These are phyloP conservation scores for Ambrosia artemisiifolia DNA, from an alignment of 129 eudicot genomes.

Conservation along the genomic window DNA sequence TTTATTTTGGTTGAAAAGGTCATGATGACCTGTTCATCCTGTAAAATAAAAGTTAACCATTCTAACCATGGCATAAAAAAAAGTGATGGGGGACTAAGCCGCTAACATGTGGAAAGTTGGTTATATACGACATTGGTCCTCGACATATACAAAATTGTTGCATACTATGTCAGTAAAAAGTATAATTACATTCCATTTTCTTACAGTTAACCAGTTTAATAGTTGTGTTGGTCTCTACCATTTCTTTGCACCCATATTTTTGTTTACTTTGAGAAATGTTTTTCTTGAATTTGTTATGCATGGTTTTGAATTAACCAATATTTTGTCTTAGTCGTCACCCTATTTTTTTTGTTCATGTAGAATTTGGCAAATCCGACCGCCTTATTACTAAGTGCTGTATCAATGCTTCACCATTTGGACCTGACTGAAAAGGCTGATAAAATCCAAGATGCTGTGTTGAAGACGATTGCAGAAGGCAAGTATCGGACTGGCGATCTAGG, in stretches of 20 bases:
- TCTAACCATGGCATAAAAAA: not conserved
- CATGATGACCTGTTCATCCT: not conserved
- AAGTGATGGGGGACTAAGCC: not conserved
- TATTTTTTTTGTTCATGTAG: slow-evolving; percentile 29
- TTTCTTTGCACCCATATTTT: not conserved
- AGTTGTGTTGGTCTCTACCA: not conserved
- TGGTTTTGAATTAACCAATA: not conserved
- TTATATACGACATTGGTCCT: not conserved
- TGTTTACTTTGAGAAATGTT: not conserved
- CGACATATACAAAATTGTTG: not conserved
- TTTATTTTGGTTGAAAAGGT: not conserved
- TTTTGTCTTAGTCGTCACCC: not conserved
- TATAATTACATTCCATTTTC: not conserved
- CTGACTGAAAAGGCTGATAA: slow-evolving; percentile 80
- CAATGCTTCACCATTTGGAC: slow-evolving; percentile 86
- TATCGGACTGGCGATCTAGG: slow-evolving; percentile 95
- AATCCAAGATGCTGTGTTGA: slow-evolving; percentile 77
- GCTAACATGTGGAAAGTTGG: not conserved
- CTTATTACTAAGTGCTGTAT: slow-evolving; percentile 79
- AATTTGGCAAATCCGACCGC: slow-evolving; percentile 99
- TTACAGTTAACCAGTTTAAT: not conserved
- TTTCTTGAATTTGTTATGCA: not conserved
- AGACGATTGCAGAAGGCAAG: slow-evolving; percentile 90
- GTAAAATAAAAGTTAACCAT: not conserved
- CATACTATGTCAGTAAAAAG: not conserved